phyloP scores from a whole-genome alignment of 495 filamentous ascomycete species.

The Penicillium tannophilum region DNA sequence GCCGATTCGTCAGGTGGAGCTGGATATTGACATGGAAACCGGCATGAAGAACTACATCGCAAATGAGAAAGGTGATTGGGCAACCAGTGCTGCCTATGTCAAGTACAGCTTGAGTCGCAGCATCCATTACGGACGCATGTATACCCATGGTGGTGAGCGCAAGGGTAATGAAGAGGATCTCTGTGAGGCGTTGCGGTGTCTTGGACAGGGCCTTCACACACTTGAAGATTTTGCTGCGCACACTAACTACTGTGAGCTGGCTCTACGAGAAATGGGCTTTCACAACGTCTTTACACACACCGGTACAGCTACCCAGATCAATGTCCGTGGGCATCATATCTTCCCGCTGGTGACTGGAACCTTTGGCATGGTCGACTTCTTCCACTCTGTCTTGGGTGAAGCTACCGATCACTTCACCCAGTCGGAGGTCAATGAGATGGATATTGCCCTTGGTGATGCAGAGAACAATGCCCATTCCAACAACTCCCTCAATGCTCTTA shows the following conservation, averaged over 20 bases:
- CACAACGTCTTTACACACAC: slow-evolving; percentile 83
- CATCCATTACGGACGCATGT: slow-evolving; percentile 88
- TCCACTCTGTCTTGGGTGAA: slow-evolving; percentile 95
- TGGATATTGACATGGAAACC: slow-evolving; percentile 79
- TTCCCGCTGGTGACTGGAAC: slow-evolving; percentile 88
- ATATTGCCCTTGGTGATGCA: slow-evolving; percentile 69
- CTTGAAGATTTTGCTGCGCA: slow-evolving; percentile 96
- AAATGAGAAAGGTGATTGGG: slow-evolving; percentile 82
- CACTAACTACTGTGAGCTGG: slow-evolving; percentile 91
- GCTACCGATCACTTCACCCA: slow-evolving; percentile 96
- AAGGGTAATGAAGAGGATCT: slow-evolving; percentile 82
- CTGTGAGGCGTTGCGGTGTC: slow-evolving; percentile 82
- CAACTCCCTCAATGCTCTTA: slow-evolving; percentile 57
- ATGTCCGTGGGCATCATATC: slow-evolving; percentile 69
- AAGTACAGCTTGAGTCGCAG: slow-evolving; percentile 79
- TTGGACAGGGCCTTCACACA: slow-evolving; percentile 91
- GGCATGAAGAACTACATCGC: slow-evolving; percentile 99
- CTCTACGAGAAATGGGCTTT: slow-evolving; percentile 81
- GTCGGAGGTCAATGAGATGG: slow-evolving; percentile 88
- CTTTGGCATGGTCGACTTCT: slow-evolving; percentile 93
- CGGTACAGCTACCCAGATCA: slow-evolving; percentile 73
- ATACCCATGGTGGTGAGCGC: slow-evolving; percentile 66
- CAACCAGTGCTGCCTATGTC: slow-evolving; percentile 88
- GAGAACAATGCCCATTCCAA: slow-evolving; percentile 50
- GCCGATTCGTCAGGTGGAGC: slow-evolving; percentile 72